These are phyloP conservation scores for Jacaranda mimosifolia DNA, from an alignment of 257 asterid genomes.

Conservation along the genomic window DNA sequence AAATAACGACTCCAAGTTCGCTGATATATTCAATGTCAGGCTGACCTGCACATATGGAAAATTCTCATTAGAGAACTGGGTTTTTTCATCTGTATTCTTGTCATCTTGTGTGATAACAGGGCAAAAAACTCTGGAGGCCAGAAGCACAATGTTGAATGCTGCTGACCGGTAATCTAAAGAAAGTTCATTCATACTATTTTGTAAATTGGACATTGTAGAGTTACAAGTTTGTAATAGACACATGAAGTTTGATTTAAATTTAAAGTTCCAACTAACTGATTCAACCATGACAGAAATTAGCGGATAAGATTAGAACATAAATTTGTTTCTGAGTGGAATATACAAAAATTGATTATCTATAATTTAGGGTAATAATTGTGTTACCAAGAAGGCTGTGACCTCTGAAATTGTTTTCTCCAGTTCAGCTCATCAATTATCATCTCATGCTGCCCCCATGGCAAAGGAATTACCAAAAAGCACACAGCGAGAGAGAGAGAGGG, in stretches of 20 bases:
- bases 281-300: neutral
- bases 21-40: constrained; percentile 72
- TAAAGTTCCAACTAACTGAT: neutral
- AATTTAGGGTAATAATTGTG: neutral
- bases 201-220: neutral
- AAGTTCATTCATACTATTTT: neutral
- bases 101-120: neutral
- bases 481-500: neutral
- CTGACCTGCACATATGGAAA: constrained; percentile 64
- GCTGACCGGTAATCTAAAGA: neutral
- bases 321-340: neutral
- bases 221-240: neutral
- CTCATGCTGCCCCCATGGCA: neutral
- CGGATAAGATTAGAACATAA: neutral
- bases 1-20: constrained; percentile 65
- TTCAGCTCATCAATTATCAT: neutral
- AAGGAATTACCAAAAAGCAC: neutral
- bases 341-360: neutral
- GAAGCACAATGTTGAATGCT: neutral
- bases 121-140: neutral
- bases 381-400: too few relatives aligned
- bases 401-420: too few relatives aligned
- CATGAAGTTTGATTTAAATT: neutral
- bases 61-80: constrained; percentile 22
- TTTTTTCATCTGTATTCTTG: neutral